phyloP scores from a whole-genome alignment of 352 stramenopile species.

The Pythium graminicola region DNA sequence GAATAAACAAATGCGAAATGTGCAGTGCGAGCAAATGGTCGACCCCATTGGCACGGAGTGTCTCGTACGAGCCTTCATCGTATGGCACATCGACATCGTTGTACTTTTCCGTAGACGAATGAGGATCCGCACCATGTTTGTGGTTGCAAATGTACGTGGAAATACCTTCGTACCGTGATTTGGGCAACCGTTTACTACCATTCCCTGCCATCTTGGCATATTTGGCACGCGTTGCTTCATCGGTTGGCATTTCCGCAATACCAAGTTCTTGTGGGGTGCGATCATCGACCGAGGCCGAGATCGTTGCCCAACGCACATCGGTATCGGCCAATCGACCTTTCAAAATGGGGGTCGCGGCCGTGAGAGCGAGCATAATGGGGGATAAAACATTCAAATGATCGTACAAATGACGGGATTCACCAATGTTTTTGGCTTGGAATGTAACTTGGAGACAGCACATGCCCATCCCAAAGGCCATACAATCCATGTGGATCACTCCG shows the following conservation, averaged over 20 bases:
- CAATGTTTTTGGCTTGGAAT: conserved; percentile 97
- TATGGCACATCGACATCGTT: conserved; percentile 95
- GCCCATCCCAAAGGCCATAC: conserved; percentile 99
- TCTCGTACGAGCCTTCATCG: conserved; percentile 91
- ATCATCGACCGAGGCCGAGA: conserved; percentile 97
- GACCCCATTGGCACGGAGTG: conserved; percentile 87
- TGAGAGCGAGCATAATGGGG: conserved; percentile 98
- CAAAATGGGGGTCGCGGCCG: conserved; percentile 96
- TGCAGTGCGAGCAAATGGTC: conserved; percentile 95
- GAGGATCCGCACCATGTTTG: conserved; percentile 74
- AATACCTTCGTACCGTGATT: conserved; percentile 92
- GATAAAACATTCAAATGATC: conserved; percentile 98
- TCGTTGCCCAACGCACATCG: conserved; percentile 95
- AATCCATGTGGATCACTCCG: conserved; percentile 98
- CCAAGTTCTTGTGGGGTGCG: conserved; percentile 78
- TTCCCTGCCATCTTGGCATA: conserved; percentile 92
- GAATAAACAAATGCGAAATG: conserved; percentile 98
- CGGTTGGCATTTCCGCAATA: conserved; percentile 29
- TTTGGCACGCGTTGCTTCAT: conserved; percentile 45
- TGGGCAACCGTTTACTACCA: conserved; percentile 90
- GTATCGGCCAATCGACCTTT: conserved; percentile 91
- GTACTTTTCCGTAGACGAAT: conserved; percentile 77
- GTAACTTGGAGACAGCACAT: conserved; percentile 99
- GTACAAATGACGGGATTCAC: conserved; percentile 98
- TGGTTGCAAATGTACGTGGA: conserved; percentile 89